These are phyloP conservation scores for Pulveroboletus ravenelii DNA, from an alignment of 768 basidiomycete species.

Conservation along the genomic window DNA sequence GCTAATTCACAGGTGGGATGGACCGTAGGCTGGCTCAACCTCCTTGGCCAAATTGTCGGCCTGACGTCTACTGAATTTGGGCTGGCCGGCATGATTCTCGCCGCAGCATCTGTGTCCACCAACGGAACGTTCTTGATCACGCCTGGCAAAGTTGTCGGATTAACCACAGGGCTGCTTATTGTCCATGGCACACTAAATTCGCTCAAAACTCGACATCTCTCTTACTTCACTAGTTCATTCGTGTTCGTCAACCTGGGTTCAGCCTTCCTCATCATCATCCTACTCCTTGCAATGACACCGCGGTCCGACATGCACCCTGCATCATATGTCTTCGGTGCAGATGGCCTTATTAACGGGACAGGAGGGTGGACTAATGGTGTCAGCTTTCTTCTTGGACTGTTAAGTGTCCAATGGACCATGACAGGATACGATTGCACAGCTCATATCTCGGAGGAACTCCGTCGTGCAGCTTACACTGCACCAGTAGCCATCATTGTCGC, in stretches of 20 bases:
- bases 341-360: slow-evolving; percentile 36
- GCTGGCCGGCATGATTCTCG: slow-evolving; percentile 32
- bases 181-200: slow-evolving; percentile 43
- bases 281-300: slow-evolving; percentile 40
- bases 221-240: slow-evolving; percentile 31
- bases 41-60: slow-evolving; percentile 24
- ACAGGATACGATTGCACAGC: slow-evolving; percentile 29
- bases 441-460: slow-evolving; percentile 42
- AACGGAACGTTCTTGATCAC: slow-evolving; percentile 34
- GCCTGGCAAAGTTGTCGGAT: slow-evolving; percentile 37
- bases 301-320: slow-evolving; percentile 54
- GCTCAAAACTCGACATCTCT: slow-evolving; percentile 36
- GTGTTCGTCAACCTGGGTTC: slow-evolving; percentile 45
- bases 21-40: slow-evolving; percentile 32
- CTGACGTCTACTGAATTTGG: slow-evolving; percentile 37
- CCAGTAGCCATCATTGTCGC: slow-evolving; percentile 43
- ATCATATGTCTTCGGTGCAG: slow-evolving; percentile 50
- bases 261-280: slow-evolving; percentile 39
- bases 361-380: slow-evolving; percentile 41
- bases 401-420: slow-evolving; percentile 49
- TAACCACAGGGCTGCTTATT: slow-evolving; percentile 37
- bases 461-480: slow-evolving; percentile 46
- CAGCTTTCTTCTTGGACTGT: slow-evolving; percentile 42
- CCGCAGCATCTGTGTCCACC: slow-evolving; percentile 23
- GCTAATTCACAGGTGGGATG: slow-evolving; percentile 21